phyloP scores from a whole-genome alignment of 768 basidiomycete species.

The Clitopilus passeckerianus region DNA sequence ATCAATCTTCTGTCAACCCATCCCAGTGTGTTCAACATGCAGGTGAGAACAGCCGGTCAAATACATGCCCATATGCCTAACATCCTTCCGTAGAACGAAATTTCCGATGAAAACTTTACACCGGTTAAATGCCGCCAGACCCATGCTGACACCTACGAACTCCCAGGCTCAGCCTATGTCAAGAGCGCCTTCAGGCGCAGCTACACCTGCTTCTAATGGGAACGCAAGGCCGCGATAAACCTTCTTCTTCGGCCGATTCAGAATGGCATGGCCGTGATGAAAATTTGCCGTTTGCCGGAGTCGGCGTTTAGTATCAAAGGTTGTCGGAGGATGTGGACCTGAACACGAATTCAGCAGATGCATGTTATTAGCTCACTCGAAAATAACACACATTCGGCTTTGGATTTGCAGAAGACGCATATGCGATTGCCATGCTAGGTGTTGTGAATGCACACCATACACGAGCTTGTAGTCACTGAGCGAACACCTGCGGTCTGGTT shows the following conservation, averaged over 20 bases:
- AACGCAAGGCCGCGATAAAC: conserved; percentile 1
- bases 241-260: conserved; percentile 7
- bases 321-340: conserved; percentile 40
- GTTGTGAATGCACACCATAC: conserved; percentile 86
- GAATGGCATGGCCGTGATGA: conserved; percentile 51
- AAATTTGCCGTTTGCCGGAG: conserved; percentile 37
- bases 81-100: conserved; percentile 59
- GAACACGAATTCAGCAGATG: not conserved
- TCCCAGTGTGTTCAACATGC: conserved; percentile 92
- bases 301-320: conserved; percentile 16
- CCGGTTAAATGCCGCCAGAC: conserved; percentile 63
- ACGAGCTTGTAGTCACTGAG: conserved; percentile 37
- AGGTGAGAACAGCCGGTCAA: conserved; percentile 47
- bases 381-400: conserved; percentile 48
- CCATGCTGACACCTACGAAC: conserved; percentile 18
- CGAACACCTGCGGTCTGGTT: not conserved
- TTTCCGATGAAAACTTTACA: conserved; percentile 92
- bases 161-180: conserved; percentile 11
- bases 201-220: conserved; percentile 1
- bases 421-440: conserved; percentile 76
- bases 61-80: conserved; percentile 2
- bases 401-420: conserved; percentile 47
- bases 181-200: conserved; percentile 18
- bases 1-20: conserved; percentile 92
- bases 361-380: not conserved